Percentiles rank a stretch among this genome's conserved stretches.
Evolutionary conservation across 352 stramenopile genomes (phyloP).

Genomic region (Pythium dissimile): DNA sequence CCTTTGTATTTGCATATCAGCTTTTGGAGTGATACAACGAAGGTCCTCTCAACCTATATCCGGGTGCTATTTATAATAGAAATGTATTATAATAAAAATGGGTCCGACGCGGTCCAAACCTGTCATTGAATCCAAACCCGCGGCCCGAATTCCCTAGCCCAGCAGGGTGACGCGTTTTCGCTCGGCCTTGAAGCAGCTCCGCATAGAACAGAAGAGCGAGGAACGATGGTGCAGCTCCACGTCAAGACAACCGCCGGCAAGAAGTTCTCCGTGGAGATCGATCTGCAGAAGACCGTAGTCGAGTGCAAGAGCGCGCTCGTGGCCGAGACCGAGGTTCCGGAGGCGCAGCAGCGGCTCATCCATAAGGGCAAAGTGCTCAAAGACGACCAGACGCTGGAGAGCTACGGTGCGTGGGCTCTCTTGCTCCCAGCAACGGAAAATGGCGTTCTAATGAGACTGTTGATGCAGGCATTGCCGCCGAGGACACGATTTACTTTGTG

Average conservation of each 20-base stretch:
- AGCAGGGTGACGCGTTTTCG: conserved; percentile 4
- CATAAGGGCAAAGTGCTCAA: conserved; percentile 91
- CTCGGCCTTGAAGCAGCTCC: conserved; percentile 10
- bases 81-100: too few species aligned
- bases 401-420: conserved; percentile 55
- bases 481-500: conserved; percentile 86
- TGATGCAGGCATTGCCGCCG: conserved; percentile 75
- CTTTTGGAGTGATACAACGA: too few species aligned
- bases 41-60: background rate
- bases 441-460: too few species aligned
- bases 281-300: conserved; percentile 63
- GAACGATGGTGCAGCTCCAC: conserved; percentile 65
- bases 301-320: conserved; percentile 80
- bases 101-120: background rate
- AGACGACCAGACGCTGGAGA: conserved; percentile 79
- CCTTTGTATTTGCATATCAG: conserved; percentile 6
- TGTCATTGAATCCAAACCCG: background rate
- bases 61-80: too few species aligned
- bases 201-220: background rate
- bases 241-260: conserved; percentile 84
- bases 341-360: conserved; percentile 83
- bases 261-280: conserved; percentile 74
- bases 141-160: conserved; percentile 2
- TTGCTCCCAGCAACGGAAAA: too few species aligned
- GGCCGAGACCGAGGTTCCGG: conserved; percentile 57